A percentile compares a stretch with the other conserved stretches of the same genome.
phyloP scores from a whole-genome alignment of 345 rosid species.

The Eucalyptus urophylla region DNA sequence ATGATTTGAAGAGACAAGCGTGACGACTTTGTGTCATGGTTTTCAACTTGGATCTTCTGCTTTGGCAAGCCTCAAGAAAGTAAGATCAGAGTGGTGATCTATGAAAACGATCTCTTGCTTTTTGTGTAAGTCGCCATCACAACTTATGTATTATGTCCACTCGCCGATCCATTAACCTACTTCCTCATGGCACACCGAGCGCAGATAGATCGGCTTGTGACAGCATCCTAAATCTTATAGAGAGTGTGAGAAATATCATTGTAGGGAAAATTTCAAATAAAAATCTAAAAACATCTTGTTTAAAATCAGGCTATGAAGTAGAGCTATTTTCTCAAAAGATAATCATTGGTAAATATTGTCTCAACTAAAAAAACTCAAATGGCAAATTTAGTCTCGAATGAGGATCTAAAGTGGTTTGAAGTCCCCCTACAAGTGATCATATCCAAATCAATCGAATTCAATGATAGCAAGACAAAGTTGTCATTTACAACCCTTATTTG shows the following conservation, averaged over 20 bases:
- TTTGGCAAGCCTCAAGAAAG: not conserved
- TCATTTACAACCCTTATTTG: not conserved
- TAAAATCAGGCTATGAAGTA: not conserved
- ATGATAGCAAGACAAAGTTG: not conserved
- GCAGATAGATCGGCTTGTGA: not conserved
- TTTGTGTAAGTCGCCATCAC: not conserved
- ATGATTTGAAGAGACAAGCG: not conserved
- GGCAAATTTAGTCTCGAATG: too few species aligned
- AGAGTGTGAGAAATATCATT: not conserved
- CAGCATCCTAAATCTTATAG: not conserved
- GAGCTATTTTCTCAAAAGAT: not conserved
- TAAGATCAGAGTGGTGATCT: not conserved
- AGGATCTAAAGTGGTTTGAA: fast-evolving
- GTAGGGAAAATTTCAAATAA: not conserved
- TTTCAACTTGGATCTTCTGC: not conserved
- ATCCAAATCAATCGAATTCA: not conserved
- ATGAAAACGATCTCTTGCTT: not conserved
- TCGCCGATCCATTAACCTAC: not conserved
- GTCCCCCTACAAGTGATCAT: not conserved
- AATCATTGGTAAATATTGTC: too few species aligned
- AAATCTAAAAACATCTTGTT: too few species aligned
- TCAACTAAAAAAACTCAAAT: too few species aligned
- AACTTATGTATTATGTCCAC: not conserved
- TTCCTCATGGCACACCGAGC: fast-evolving
- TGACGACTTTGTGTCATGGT: not conserved